Evolutionary conservation across 352 stramenopile genomes (phyloP).

Genomic region (Globisporangium yorkense): DNA sequence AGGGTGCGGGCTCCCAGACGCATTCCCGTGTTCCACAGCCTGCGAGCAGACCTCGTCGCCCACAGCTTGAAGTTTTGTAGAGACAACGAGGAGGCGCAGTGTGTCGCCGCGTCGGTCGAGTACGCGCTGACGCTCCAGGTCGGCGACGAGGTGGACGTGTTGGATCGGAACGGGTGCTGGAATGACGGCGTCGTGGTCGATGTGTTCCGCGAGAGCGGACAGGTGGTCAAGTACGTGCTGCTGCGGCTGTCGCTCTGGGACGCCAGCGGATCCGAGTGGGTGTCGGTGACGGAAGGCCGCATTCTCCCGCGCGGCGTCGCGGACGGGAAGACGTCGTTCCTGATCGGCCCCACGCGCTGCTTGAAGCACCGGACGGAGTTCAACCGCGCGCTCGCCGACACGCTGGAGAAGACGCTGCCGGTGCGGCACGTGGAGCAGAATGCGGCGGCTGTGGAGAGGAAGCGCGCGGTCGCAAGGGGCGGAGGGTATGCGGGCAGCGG

Average conservation of each 20-base stretch:
- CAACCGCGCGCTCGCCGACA: slow-evolving; percentile 38
- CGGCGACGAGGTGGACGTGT: slow-evolving; percentile 69
- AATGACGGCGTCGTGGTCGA: slow-evolving; percentile 75
- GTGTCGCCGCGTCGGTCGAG: slow-evolving; percentile 60
- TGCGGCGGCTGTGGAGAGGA: slow-evolving; percentile 13
- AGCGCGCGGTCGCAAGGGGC: slow-evolving; percentile 12
- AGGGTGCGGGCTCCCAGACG: slow-evolving; percentile 6
- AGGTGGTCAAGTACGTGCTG: slow-evolving; percentile 49
- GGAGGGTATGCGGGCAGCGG: background rate
- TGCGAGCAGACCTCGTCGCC: slow-evolving; percentile 41
- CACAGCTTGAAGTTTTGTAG: slow-evolving; percentile 30
- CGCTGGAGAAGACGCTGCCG: slow-evolving; percentile 47
- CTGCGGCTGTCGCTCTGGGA: slow-evolving; percentile 62
- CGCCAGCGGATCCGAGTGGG: slow-evolving; percentile 60
- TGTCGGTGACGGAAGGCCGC: slow-evolving; percentile 55
- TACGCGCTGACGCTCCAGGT: slow-evolving; percentile 47
- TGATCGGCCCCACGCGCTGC: slow-evolving; percentile 28
- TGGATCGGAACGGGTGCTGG: slow-evolving; percentile 77
- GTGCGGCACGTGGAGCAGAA: slow-evolving; percentile 31
- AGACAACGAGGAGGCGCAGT: slow-evolving; percentile 12
- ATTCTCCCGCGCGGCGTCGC: slow-evolving; percentile 68
- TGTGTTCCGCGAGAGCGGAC: slow-evolving; percentile 32
- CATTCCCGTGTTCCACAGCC: slow-evolving; percentile 24
- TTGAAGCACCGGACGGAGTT: slow-evolving; percentile 40
- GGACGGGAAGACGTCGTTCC: slow-evolving; percentile 35